These are phyloP conservation scores for Verruconis gallopava DNA, from an alignment of 2,329 filamentous ascomycete genomes.

Conservation along the genomic window DNA sequence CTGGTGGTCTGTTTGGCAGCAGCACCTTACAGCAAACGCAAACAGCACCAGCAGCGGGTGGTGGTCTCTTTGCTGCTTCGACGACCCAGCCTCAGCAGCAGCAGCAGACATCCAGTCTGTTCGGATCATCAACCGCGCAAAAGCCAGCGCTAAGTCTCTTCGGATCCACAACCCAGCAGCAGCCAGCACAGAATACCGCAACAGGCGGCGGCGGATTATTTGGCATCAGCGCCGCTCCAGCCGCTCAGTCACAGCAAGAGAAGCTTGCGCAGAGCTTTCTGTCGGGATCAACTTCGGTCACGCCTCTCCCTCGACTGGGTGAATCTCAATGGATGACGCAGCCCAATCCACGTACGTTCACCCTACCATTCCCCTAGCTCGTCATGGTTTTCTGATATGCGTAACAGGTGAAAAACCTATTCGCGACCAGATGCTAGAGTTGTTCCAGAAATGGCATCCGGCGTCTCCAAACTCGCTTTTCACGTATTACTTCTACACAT, in stretches of 20 bases:
- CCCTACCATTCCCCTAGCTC: too few relatives aligned
- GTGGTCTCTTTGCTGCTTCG: conserved; percentile 23
- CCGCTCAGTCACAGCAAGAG: conserved; percentile 11
- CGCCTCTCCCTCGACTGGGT: conserved; percentile 2
- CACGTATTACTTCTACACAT: conserved; percentile 80
- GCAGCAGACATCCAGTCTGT: conserved; percentile 18
- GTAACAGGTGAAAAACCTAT: conserved; percentile 49
- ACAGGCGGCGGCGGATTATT: conserved; percentile 12
- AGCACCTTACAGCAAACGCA: conserved; percentile 1
- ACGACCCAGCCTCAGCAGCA: conserved; percentile 15
- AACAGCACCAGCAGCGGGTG: conserved; percentile 18
- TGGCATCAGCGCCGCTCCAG: conserved; percentile 22
- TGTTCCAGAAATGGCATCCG: conserved; percentile 64
- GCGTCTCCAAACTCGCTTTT: conserved; percentile 56
- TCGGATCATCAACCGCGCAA: conserved; percentile 18
- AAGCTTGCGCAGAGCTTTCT: conserved; percentile 1
- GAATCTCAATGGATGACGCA: conserved; percentile 2
- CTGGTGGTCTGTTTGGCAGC: conserved; percentile 23
- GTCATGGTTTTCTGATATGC: too few relatives aligned
- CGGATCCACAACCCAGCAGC: conserved; percentile 18
- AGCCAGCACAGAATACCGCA: conserved; percentile 6
- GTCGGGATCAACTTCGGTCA: background rate
- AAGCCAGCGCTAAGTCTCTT: conserved; percentile 25
- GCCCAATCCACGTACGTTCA: conserved; percentile 6
- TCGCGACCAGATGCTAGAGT: conserved; percentile 57